Percentiles rank a stretch among this genome's conserved stretches.
Evolutionary conservation across 495 filamentous ascomycete genomes (phyloP).

Genomic region (Lasiosphaeria miniovina): DNA sequence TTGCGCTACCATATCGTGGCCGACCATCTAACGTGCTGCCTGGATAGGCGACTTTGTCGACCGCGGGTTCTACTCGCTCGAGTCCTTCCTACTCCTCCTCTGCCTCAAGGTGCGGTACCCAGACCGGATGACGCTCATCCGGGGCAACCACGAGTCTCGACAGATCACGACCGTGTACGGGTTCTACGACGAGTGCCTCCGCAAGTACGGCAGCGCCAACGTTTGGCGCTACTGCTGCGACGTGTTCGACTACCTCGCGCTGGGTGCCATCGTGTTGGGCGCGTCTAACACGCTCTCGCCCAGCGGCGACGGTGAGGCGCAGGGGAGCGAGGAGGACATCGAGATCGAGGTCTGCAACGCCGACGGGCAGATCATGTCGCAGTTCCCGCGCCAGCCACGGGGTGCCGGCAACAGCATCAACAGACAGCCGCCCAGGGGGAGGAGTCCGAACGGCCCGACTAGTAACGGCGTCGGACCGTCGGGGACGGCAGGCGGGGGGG

Average conservation of each 20-base stretch:
- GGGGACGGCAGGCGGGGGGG: neutral
- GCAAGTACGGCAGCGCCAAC: conserved; percentile 96
- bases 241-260: conserved; percentile 95
- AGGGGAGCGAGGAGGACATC: conserved; percentile 60
- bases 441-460: conserved; percentile 37
- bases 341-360: conserved; percentile 92
- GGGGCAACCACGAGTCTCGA: conserved; percentile 94
- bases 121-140: conserved; percentile 93
- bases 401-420: conserved; percentile 15
- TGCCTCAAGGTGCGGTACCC: conserved; percentile 97
- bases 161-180: conserved; percentile 98
- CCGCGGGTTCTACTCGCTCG: conserved; percentile 95
- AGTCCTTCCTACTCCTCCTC: conserved; percentile 91
- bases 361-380: conserved; percentile 70
- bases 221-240: conserved; percentile 99
- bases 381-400: conserved; percentile 54
- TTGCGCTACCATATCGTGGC: neutral
- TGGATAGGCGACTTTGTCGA: conserved; percentile 86
- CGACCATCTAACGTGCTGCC: neutral
- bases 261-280: conserved; percentile 90
- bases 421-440: conserved; percentile 19
- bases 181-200: conserved; percentile 97
- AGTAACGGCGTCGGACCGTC: conserved; percentile 8
- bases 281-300: conserved; percentile 70
- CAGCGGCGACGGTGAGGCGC: conserved; percentile 42